phyloP scores from a whole-genome alignment of 768 basidiomycete species.

The Hebeloma cylindrosporum region DNA sequence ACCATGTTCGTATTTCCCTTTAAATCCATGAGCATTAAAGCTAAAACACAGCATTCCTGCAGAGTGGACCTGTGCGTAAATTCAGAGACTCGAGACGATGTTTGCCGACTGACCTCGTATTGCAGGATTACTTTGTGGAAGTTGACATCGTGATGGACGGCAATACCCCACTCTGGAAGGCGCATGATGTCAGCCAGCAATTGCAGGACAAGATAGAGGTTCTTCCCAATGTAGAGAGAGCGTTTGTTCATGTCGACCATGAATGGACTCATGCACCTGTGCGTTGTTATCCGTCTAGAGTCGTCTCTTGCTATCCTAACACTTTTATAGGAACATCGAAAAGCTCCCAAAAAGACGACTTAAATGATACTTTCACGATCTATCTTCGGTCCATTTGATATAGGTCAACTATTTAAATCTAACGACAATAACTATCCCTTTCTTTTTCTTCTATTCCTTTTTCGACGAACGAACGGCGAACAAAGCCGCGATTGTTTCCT shows the following conservation, averaged over 20 bases:
- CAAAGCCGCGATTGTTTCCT: too few species aligned
- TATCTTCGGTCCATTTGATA: too few species aligned
- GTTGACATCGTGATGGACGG: constrained; percentile 93
- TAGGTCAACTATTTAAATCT: too few species aligned
- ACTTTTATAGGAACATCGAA: constrained; percentile 48
- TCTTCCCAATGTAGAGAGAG: constrained; percentile 86
- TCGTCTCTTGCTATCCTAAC: constrained; percentile 3
- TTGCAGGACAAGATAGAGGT: constrained; percentile 90
- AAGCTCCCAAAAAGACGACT: constrained; percentile 29
- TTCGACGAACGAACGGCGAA: too few species aligned
- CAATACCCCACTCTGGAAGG: constrained; percentile 85
- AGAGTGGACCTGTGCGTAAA: constrained; percentile 68
- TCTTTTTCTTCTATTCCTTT: too few species aligned
- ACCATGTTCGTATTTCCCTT: constrained; percentile 60
- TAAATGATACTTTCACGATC: constrained; percentile 8
- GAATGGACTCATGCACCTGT: constrained; percentile 79
- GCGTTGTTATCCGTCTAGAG: constrained; percentile 20
- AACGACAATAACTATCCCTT: too few species aligned
- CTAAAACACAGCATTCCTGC: constrained; percentile 14
- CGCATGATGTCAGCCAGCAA: constrained; percentile 82
- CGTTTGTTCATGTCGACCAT: constrained; percentile 95
- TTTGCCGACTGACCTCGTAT: constrained; percentile 4
- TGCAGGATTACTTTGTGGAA: constrained; percentile 88
- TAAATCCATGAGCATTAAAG: constrained; percentile 7
- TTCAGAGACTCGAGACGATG: too few species aligned